Percentiles rank a stretch among this genome's conserved stretches.
Evolutionary conservation across 495 filamentous ascomycete genomes (phyloP).

Genomic region (Cercophora samala): DNA sequence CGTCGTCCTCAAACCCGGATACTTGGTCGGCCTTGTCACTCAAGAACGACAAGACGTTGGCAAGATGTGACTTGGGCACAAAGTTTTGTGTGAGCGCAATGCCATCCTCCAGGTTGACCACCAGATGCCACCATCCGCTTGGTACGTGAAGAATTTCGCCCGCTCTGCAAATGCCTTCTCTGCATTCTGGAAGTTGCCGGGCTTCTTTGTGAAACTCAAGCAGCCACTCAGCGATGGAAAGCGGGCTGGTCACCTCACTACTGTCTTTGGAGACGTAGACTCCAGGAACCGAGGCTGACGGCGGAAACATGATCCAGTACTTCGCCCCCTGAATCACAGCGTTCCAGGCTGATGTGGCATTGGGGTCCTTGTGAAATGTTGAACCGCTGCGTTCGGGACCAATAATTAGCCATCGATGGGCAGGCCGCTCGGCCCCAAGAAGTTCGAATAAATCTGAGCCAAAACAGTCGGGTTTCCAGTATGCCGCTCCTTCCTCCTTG

Average conservation of each 20-base stretch:
- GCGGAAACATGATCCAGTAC: constrained; percentile 94
- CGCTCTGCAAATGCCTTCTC: constrained; percentile 80
- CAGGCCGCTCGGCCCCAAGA: constrained; percentile 74
- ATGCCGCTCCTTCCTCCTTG: constrained; percentile 53
- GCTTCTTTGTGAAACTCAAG: constrained; percentile 89
- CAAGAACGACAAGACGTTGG: constrained; percentile 75
- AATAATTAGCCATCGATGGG: constrained; percentile 90
- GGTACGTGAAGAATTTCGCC: constrained; percentile 95
- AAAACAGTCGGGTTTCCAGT: constrained; percentile 85
- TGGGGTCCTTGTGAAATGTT: constrained; percentile 87
- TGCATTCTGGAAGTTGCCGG: constrained; percentile 68
- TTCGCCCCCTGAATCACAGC: constrained; percentile 87
- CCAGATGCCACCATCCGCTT: constrained; percentile 92
- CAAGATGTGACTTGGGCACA: constrained; percentile 72
- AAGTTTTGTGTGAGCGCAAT: constrained; percentile 97
- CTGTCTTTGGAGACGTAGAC: constrained; percentile 89
- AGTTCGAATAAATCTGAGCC: constrained; percentile 84
- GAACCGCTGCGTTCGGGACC: constrained; percentile 87
- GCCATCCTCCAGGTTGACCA: constrained; percentile 78
- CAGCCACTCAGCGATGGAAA: constrained; percentile 96
- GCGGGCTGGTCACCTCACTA: constrained; percentile 89
- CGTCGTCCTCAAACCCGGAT: constrained; percentile 74
- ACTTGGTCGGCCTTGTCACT: constrained; percentile 78
- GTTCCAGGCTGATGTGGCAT: constrained; percentile 83
- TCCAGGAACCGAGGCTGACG: constrained; percentile 62